Evolutionary conservation across 208 protist species (phyloP).

Genomic region (Borovskyia barvae): DNA sequence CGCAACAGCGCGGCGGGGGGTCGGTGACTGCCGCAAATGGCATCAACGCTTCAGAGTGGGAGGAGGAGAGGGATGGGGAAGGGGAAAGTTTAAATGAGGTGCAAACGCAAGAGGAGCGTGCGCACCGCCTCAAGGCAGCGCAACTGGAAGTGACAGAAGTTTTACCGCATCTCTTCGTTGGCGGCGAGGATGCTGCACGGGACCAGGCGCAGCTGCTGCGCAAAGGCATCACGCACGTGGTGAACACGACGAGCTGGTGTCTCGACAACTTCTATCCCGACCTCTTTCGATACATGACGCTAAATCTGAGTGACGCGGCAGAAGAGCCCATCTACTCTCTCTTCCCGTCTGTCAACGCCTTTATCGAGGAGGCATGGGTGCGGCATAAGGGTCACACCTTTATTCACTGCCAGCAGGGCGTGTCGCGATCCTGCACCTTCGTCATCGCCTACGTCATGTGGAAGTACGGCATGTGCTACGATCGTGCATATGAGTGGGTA

Average conservation of each 20-base stretch:
- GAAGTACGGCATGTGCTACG: conserved; percentile 76
- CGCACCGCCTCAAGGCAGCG: conserved; percentile 50
- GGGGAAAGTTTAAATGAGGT: conserved; percentile 64
- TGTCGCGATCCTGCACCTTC: conserved; percentile 88
- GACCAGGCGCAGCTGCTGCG: conserved; percentile 63
- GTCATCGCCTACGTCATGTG: conserved; percentile 93
- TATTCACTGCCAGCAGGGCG: conserved; percentile 95
- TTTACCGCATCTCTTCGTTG: conserved; percentile 83
- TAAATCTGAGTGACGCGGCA: conserved; percentile 85
- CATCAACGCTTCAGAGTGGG: neutral
- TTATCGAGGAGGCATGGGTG: conserved; percentile 73
- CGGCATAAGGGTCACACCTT: conserved; percentile 65
- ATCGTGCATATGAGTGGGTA: conserved; percentile 78
- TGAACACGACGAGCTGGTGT: conserved; percentile 91
- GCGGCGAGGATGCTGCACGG: conserved; percentile 61
- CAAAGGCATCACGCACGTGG: conserved; percentile 90
- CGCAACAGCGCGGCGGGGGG: no score
- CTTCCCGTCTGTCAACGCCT: conserved; percentile 83
- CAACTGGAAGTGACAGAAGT: conserved; percentile 77
- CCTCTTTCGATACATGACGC: conserved; percentile 81
- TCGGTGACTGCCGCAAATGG: neutral
- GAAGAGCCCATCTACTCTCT: conserved; percentile 91
- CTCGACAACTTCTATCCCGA: conserved; percentile 60
- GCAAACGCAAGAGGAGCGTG: conserved; percentile 55
- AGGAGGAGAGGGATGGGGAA: no score